Percentiles rank a stretch among this genome's conserved stretches.
phyloP scores from a whole-genome alignment of 2,329 filamentous ascomycete genomes.

The Seiridium unicorne region DNA sequence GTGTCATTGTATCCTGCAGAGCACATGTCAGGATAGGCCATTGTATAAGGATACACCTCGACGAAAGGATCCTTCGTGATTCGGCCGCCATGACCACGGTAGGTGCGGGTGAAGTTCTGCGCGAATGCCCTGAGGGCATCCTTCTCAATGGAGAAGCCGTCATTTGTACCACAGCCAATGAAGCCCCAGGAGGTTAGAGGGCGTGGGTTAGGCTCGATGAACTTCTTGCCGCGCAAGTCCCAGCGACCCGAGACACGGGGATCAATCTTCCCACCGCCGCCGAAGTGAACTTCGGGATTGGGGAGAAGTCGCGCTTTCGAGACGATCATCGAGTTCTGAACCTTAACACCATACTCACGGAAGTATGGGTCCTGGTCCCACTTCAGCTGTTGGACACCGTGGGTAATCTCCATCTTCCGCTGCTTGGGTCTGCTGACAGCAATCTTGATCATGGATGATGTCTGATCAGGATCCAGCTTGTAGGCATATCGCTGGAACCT shows the following conservation, averaged over 20 bases:
- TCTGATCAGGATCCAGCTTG: slow-evolving; percentile 63
- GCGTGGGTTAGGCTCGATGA: slow-evolving; percentile 61
- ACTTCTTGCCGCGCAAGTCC: slow-evolving; percentile 82
- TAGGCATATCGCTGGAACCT: slow-evolving; percentile 60
- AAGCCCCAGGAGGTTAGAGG: slow-evolving; percentile 75
- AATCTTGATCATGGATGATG: slow-evolving; percentile 86
- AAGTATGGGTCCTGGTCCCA: slow-evolving; percentile 72
- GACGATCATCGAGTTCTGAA: slow-evolving; percentile 62
- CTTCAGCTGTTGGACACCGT: slow-evolving; percentile 64
- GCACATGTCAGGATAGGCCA: slow-evolving; percentile 50
- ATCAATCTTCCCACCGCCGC: slow-evolving; percentile 49
- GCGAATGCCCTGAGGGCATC: slow-evolving; percentile 59
- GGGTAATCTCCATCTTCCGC: slow-evolving; percentile 67
- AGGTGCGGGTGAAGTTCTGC: slow-evolving; percentile 41
- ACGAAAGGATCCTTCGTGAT: slow-evolving; percentile 34
- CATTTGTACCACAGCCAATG: slow-evolving; percentile 48
- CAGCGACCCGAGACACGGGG: slow-evolving; percentile 74
- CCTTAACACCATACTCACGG: slow-evolving; percentile 68
- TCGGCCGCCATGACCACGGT: slow-evolving; percentile 49
- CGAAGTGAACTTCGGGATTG: slow-evolving; percentile 71
- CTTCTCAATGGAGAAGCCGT: slow-evolving; percentile 48
- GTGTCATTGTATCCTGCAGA: slow-evolving; percentile 53
- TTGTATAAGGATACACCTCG: slow-evolving; percentile 29
- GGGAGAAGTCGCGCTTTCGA: slow-evolving; percentile 70
- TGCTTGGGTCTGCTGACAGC: slow-evolving; percentile 74